A percentile compares a stretch with the other conserved stretches of the same genome.
Evolutionary conservation across 2,329 filamentous ascomycete species (phyloP).

Genomic region (Alternaria ethzedia): DNA sequence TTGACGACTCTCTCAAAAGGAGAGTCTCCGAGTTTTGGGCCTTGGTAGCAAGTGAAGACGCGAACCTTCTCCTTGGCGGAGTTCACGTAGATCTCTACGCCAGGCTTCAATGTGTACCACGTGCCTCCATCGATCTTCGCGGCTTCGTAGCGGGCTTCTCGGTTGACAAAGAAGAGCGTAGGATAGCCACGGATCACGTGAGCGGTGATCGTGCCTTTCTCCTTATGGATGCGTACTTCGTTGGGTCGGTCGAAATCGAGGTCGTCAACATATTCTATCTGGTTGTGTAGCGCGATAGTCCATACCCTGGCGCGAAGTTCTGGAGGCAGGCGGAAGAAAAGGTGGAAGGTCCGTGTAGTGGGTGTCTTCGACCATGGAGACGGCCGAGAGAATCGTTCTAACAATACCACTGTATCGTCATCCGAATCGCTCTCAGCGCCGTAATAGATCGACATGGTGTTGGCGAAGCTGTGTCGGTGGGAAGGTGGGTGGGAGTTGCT

Average conservation of each 20-base stretch:
- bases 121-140: background rate
- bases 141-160: background rate
- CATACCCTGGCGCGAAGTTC: background rate
- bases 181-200: background rate
- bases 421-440: background rate
- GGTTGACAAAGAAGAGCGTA: background rate
- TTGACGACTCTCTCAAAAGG: too few species aligned
- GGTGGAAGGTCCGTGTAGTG: background rate
- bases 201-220: background rate
- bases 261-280: background rate
- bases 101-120: accelerated
- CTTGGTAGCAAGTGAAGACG: accelerated
- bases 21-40: too few species aligned
- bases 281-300: background rate
- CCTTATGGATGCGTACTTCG: too few species aligned
- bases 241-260: too few species aligned
- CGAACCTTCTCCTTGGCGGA: accelerated
- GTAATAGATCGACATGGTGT: background rate
- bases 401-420: too few species aligned
- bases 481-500: background rate
- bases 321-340: accelerated
- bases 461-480: background rate
- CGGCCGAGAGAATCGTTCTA: background rate
- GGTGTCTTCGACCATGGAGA: background rate
- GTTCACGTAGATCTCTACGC: background rate